Conservation (phyloP, 805 yeast genomes). For the Cyberlindnera maclurae region DNA sequence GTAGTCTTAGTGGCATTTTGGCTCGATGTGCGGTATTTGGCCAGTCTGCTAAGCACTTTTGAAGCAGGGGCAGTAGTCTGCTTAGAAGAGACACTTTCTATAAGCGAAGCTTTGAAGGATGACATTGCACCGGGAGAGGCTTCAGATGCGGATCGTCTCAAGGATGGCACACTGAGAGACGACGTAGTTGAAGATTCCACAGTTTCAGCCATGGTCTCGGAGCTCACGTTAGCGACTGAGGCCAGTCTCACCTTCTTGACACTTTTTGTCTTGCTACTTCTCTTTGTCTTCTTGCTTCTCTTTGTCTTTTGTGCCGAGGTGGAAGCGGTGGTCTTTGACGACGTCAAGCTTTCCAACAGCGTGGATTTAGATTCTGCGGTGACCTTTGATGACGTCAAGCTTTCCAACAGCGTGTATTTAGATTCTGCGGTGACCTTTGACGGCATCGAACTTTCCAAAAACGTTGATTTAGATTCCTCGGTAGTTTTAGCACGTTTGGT, state of each 20-base stretch:
- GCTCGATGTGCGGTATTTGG: not conserved
- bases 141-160: too few species aligned
- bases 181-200: not conserved
- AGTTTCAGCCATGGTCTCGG: not conserved
- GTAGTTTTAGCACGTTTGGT: not conserved
- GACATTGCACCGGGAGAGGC: too few species aligned
- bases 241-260: not conserved
- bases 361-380: not conserved
- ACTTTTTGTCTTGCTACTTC: not conserved
- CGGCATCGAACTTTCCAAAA: not conserved
- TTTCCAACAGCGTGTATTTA: not conserved
- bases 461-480: not conserved
- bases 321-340: not conserved
- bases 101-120: too few species aligned
- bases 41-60: too few species aligned
- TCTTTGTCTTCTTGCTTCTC: conserved; percentile 7
- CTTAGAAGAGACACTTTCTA: too few species aligned
- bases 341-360: not conserved
- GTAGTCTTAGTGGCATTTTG: not conserved
- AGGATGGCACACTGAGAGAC: too few species aligned
- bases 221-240: not conserved
- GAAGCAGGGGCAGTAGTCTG: too few species aligned
- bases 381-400: not conserved
- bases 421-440: not conserved
- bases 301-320: conserved; percentile 8